These are phyloP conservation scores for Hamamelis virginiana DNA, from an alignment of 164 flowering plant genomes.

Conservation along the genomic window DNA sequence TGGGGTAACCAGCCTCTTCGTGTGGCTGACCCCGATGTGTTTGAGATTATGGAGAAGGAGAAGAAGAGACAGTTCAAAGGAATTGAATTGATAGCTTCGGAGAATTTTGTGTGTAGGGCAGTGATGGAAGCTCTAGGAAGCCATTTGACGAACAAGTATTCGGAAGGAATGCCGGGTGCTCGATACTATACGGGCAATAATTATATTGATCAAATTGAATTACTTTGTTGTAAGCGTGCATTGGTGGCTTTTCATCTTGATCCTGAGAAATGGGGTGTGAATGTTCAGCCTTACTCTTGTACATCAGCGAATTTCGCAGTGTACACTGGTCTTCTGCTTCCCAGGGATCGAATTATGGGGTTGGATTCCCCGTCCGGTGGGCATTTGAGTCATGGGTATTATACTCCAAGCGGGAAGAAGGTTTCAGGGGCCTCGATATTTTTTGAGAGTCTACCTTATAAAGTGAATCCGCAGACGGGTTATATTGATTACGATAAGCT, in stretches of 20 bases:
- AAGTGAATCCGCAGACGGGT: slow-evolving; percentile 80
- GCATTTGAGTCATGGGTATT: slow-evolving; percentile 85
- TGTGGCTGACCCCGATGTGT: slow-evolving; percentile 41
- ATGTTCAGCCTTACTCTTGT: slow-evolving; percentile 91
- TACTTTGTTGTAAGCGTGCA: slow-evolving; percentile 71
- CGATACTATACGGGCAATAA: slow-evolving; percentile 68
- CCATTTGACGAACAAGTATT: slow-evolving; percentile 69
- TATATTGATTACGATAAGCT: slow-evolving; percentile 76
- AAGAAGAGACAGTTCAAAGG: slow-evolving; percentile 40
- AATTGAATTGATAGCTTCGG: slow-evolving; percentile 69
- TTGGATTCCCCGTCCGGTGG: slow-evolving; percentile 93
- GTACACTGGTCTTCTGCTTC: slow-evolving; percentile 72
- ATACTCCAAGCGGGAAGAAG: slow-evolving; percentile 58
- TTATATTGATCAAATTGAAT: slow-evolving; percentile 78
- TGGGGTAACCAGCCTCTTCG: slow-evolving; percentile 41
- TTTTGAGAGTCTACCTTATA: slow-evolving; percentile 91
- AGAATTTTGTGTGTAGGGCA: slow-evolving; percentile 64
- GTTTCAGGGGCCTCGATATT: slow-evolving; percentile 87
- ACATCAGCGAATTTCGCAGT: slow-evolving; percentile 91
- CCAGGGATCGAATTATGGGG: slow-evolving; percentile 89
- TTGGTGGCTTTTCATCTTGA: slow-evolving; percentile 70
- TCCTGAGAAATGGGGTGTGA: slow-evolving; percentile 78
- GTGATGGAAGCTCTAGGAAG: slow-evolving; percentile 76
- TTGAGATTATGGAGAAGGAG: slow-evolving; percentile 43
- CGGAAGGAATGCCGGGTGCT: slow-evolving; percentile 70